A percentile compares a stretch with the other conserved stretches of the same genome.
Conservation (phyloP, 2,329 filamentous ascomycete species). For the Colletotrichum liaoningense region DNA sequence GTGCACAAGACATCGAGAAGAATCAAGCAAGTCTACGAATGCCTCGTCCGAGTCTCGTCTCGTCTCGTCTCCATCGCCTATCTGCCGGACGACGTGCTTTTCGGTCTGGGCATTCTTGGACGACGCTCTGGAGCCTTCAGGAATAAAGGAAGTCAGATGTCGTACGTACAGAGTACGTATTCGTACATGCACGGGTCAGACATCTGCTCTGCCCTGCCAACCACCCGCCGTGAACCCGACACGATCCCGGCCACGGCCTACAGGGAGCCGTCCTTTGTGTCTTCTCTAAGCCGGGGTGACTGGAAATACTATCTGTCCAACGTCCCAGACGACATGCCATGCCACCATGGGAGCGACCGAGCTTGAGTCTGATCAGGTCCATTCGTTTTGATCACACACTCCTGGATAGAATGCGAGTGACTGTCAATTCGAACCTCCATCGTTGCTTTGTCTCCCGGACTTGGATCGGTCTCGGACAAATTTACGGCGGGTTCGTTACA, state of each 20-base stretch:
- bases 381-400: neutral
- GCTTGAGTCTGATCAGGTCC: constrained; percentile 12
- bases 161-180: neutral
- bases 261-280: neutral
- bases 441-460: neutral
- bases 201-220: neutral
- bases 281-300: neutral
- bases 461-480: neutral
- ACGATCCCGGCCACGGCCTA: neutral
- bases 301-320: neutral
- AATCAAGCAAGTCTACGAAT: neutral
- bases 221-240: neutral
- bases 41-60: neutral
- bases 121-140: neutral
- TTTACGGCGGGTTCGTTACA: neutral
- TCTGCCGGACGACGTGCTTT: neutral
- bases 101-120: constrained; percentile 9
- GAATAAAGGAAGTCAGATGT: neutral
- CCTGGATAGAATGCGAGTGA: neutral
- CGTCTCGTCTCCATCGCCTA: neutral
- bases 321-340: constrained; percentile 1
- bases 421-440: neutral
- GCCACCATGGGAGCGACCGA: constrained; percentile 9
- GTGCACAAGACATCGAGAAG: neutral
- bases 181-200: neutral